Conservation (phyloP, 1,284 basidiomycete genomes). For the Tilletia setariae region DNA sequence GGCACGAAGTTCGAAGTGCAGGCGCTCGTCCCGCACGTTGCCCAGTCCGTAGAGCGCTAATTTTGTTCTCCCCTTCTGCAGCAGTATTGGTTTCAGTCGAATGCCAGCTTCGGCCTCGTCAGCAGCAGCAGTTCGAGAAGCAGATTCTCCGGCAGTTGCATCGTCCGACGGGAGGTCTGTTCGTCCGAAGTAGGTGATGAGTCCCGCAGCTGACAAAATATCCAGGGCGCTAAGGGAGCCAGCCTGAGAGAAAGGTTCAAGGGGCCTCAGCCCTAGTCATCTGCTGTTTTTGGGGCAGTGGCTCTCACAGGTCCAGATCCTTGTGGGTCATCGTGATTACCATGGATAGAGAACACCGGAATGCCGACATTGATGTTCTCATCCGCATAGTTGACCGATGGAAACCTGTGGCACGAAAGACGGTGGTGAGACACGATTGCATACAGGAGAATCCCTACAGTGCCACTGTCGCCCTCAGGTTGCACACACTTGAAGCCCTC, state of each 20-base stretch:
- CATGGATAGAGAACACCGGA: constrained; percentile 97
- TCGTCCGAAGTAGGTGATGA: constrained; percentile 97
- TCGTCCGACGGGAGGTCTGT: constrained; percentile 56
- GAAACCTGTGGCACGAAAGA: constrained; percentile 65
- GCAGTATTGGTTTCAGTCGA: constrained; percentile 79
- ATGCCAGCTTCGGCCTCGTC: constrained; percentile 67
- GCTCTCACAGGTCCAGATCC: constrained; percentile 76
- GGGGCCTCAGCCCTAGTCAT: not conserved
- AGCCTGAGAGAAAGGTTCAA: constrained; percentile 52
- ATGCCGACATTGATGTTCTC: constrained; percentile 89
- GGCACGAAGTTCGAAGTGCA: constrained; percentile 90
- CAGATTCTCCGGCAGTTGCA: constrained; percentile 19
- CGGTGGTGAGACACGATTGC: too few relatives aligned
- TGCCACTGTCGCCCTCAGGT: not conserved
- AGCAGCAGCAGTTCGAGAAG: not conserved
- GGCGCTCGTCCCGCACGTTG: constrained; percentile 90
- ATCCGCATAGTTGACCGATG: constrained; percentile 96
- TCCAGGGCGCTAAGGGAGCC: constrained; percentile 94
- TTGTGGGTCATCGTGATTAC: constrained; percentile 98
- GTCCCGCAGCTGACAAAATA: constrained; percentile 84
- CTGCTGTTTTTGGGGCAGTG: not conserved
- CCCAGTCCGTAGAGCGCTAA: constrained; percentile 92
- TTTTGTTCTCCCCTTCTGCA: constrained; percentile 80
- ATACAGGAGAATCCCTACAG: too few relatives aligned
- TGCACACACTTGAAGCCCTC: constrained; percentile 71